Percentiles rank a stretch among this genome's conserved stretches.
Evolutionary conservation across 2,329 filamentous ascomycete species (phyloP).

Genomic region (Fusarium sp.): DNA sequence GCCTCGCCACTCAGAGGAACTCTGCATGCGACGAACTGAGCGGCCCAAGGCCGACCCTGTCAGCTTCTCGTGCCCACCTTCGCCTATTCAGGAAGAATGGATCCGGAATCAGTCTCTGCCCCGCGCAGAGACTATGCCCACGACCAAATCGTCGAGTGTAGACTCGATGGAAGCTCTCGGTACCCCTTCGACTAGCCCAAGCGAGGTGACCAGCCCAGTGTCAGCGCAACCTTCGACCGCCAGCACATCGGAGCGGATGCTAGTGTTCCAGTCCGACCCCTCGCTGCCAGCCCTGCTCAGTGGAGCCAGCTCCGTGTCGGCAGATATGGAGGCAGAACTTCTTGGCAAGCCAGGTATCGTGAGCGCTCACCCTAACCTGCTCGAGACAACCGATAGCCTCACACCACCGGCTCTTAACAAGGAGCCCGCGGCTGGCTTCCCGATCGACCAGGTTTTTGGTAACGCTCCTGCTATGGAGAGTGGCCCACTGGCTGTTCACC

Average conservation of each 20-base stretch:
- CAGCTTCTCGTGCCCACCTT: slow-evolving; percentile 57
- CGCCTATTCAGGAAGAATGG: slow-evolving; percentile 59
- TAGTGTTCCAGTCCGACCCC: slow-evolving; percentile 71
- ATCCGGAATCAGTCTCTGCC: slow-evolving; percentile 47
- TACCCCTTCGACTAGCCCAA: slow-evolving; percentile 67
- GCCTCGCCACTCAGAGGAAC: slow-evolving; percentile 30
- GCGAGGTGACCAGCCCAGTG: slow-evolving; percentile 64
- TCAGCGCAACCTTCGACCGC: slow-evolving; percentile 56
- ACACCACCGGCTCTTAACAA: slow-evolving; percentile 65
- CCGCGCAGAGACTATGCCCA: slow-evolving; percentile 57
- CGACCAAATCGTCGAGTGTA: slow-evolving; percentile 64
- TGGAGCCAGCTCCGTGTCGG: slow-evolving; percentile 73
- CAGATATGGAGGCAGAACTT: slow-evolving; percentile 72
- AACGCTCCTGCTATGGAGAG: slow-evolving; percentile 50
- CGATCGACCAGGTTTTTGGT: slow-evolving; percentile 57
- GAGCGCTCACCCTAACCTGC: slow-evolving; percentile 55
- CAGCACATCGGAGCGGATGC: slow-evolving; percentile 60
- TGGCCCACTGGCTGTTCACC: slow-evolving; percentile 47
- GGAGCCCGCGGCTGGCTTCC: slow-evolving; percentile 60
- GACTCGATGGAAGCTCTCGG: slow-evolving; percentile 62
- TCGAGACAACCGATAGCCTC: slow-evolving; percentile 66
- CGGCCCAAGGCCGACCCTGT: slow-evolving; percentile 38
- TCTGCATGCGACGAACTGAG: slow-evolving; percentile 14
- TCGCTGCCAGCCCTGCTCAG: slow-evolving; percentile 73
- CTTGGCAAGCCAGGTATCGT: slow-evolving; percentile 63